Evolutionary conservation across 2,329 filamentous ascomycete species (phyloP), one percentile per base, ranked within the genome.

Genomic region (Cytospora leucostoma): DNA sequence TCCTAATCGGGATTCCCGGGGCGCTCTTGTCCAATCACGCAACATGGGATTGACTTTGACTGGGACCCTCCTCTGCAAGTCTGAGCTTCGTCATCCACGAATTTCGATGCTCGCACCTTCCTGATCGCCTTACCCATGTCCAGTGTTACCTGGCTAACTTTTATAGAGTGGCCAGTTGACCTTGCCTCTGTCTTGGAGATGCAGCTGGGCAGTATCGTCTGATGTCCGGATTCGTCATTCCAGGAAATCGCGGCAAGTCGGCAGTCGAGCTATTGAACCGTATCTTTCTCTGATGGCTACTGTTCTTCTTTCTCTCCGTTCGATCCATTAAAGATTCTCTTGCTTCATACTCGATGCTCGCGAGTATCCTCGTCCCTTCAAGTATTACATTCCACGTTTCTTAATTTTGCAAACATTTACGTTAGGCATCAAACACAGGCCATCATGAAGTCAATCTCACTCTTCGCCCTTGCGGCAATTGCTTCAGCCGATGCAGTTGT

Each of bases 401-500:
- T 44, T 27, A 2, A 3, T n/a, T 2, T 44, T 44, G 38, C 11
- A n/a, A 32, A 47, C 6, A 32, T 32, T 47, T 32, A 37, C 27
- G 21, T 49, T 17, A 7, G 12, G 4, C n/a, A 55, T 0, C 4
- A 19, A 19, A 17, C 49, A 17, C 21, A 50, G 33, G 37, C 7
- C 40, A 59, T 58, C 35, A 56, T 44, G 12, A 51, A 56, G 35
- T 51, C 54, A 38, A n/a, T 59, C 60, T 54, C 37, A 6, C 13
- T 59, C 40, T 27, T 63, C 35, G 56, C 56, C 34, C 51, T 27
- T 54, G 61, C 27, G 34, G 64, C 65, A 15, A 17, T 68, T 27
- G 64, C 66, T 44, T 65, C 67, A 15, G 68, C 72, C 38, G 67
- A 68, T 27, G 71, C 71, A 7, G 56, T 65, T 6, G 53, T 71